phyloP scores from a whole-genome alignment of 768 basidiomycete species.

The Lactarius quietus region DNA sequence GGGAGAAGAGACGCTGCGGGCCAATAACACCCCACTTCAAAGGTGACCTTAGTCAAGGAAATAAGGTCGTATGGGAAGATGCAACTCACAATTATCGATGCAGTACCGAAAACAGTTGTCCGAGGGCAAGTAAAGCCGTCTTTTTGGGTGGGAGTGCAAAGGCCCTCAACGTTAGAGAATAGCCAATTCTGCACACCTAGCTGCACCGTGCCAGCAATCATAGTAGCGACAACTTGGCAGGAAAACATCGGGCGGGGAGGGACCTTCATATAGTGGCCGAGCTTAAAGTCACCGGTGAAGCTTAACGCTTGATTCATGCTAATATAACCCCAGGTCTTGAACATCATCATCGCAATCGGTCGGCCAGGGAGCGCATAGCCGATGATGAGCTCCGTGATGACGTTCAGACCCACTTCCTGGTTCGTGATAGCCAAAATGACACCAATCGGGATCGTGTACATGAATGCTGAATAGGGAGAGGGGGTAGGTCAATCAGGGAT shows the following conservation, averaged over 20 bases:
- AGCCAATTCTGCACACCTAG: slow-evolving; percentile 57
- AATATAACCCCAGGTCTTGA: slow-evolving; percentile 80
- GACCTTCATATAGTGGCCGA: slow-evolving; percentile 70
- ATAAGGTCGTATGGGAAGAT: not conserved
- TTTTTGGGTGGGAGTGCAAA: slow-evolving; percentile 50
- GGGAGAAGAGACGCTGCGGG: not conserved
- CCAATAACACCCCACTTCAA: slow-evolving; percentile 9
- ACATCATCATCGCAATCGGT: slow-evolving; percentile 80
- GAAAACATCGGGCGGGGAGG: slow-evolving; percentile 71
- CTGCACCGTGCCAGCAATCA: slow-evolving; percentile 60
- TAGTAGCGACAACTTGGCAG: slow-evolving; percentile 49
- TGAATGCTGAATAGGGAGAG: slow-evolving; percentile 33
- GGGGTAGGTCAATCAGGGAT: not conserved
- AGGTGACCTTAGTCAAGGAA: not conserved
- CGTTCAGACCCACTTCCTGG: slow-evolving; percentile 66
- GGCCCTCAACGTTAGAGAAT: slow-evolving; percentile 17
- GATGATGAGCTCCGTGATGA: slow-evolving; percentile 76
- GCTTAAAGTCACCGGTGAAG: slow-evolving; percentile 75
- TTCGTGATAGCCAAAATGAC: slow-evolving; percentile 80
- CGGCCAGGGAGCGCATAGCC: slow-evolving; percentile 81
- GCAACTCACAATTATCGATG: slow-evolving; percentile 16
- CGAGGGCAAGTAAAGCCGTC: slow-evolving; percentile 23
- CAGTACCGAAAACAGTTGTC: slow-evolving; percentile 47
- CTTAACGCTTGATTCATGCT: slow-evolving; percentile 62
- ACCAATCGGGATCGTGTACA: slow-evolving; percentile 74